These are phyloP conservation scores for Peronospora belbahrii DNA, from an alignment of 352 stramenopile species.

Conservation along the genomic window DNA sequence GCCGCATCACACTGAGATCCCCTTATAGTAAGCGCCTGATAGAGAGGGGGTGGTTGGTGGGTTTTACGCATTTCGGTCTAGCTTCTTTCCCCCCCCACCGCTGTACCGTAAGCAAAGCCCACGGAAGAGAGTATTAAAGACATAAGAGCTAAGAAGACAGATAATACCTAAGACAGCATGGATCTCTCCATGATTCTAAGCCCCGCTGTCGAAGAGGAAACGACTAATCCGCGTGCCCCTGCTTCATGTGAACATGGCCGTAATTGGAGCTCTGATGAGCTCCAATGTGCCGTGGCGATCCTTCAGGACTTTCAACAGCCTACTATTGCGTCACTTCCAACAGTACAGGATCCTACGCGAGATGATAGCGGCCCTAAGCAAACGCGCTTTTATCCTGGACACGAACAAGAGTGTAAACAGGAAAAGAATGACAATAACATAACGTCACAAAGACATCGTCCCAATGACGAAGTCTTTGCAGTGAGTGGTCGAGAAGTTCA, in stretches of 20 bases:
- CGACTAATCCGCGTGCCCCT: background rate
- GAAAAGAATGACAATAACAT: background rate
- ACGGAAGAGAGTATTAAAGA: conserved; percentile 3
- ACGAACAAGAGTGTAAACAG: conserved; percentile 4
- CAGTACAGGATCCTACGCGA: background rate
- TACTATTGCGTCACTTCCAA: background rate
- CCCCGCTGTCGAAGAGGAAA: conserved; percentile 30
- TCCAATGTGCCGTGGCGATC: conserved; percentile 54
- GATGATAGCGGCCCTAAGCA: conserved; percentile 5
- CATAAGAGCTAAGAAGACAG: background rate
- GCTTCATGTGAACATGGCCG: conserved; percentile 1
- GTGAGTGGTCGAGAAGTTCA: background rate
- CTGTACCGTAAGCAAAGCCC: conserved; percentile 7
- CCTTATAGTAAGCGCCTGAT: conserved; percentile 4
- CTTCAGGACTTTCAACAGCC: conserved; percentile 54
- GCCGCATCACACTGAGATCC: conserved; percentile 11
- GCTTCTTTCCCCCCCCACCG: conserved; percentile 17
- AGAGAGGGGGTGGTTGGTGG: conserved; percentile 20
- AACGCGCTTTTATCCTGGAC: conserved; percentile 1
- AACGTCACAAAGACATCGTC: background rate
- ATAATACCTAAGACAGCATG: conserved; percentile 14
- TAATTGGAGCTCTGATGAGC: conserved; percentile 44
- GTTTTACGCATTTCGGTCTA: conserved; percentile 36
- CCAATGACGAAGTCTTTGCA: conserved; percentile 4
- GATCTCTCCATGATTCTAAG: conserved; percentile 51